Conservation (phyloP, 2,329 filamentous ascomycete species). For the Colletotrichum musicola region DNA sequence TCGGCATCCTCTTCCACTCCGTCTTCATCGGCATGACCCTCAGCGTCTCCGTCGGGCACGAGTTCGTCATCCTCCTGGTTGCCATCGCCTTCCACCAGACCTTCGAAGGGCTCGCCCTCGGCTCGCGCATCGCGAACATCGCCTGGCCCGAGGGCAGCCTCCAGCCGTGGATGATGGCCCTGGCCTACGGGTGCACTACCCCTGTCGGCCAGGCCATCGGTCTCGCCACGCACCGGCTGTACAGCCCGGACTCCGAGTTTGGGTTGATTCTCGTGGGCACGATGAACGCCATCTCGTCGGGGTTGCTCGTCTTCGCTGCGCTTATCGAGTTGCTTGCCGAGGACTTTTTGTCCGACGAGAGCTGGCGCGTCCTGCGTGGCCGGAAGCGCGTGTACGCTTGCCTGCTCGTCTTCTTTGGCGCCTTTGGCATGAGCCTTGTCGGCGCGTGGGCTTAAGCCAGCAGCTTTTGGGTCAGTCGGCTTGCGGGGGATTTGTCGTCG, state of each 20-base stretch:
- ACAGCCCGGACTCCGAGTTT: slow-evolving; percentile 74
- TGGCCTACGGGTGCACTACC: slow-evolving; percentile 72
- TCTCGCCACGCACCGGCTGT: slow-evolving; percentile 76
- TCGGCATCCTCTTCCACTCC: slow-evolving; percentile 83
- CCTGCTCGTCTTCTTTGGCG: slow-evolving; percentile 68
- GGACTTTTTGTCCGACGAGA: slow-evolving; percentile 76
- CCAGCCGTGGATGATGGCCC: slow-evolving; percentile 69
- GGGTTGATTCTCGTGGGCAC: slow-evolving; percentile 79
- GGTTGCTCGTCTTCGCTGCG: slow-evolving; percentile 78
- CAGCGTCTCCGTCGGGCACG: slow-evolving; percentile 80
- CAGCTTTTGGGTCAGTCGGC: background rate
- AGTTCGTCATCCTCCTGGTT: slow-evolving; percentile 82
- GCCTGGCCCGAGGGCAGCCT: slow-evolving; percentile 54
- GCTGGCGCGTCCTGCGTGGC: slow-evolving; percentile 68
- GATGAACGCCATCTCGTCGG: slow-evolving; percentile 80
- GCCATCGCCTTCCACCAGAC: slow-evolving; percentile 82
- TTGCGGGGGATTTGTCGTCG: background rate
- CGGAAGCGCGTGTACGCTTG: slow-evolving; percentile 67
- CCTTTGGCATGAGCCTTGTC: slow-evolving; percentile 73
- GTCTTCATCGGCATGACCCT: slow-evolving; percentile 89
- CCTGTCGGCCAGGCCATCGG: slow-evolving; percentile 82
- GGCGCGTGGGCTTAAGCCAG: slow-evolving; percentile 69
- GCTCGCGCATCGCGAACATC: slow-evolving; percentile 72
- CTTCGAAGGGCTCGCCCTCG: slow-evolving; percentile 71
- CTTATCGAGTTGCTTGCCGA: slow-evolving; percentile 79